Percentiles rank a stretch among this genome's conserved stretches.
phyloP scores from a whole-genome alignment of 148 eudicot species.

The Limonium bicolor region DNA sequence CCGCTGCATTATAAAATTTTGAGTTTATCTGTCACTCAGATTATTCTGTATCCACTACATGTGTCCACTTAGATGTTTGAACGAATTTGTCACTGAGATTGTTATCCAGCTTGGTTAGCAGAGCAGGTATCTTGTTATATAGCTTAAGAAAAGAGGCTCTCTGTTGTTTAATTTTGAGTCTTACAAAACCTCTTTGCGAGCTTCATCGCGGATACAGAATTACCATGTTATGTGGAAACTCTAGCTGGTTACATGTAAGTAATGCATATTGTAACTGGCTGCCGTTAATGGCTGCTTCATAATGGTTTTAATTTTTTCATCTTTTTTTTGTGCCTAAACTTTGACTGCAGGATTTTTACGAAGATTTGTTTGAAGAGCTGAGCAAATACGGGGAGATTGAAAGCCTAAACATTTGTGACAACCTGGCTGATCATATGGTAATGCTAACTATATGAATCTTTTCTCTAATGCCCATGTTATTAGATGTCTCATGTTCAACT shows the following conservation, averaged over 20 bases:
- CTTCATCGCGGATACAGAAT: too few relatives aligned
- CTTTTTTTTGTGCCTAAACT: not conserved
- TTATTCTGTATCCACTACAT: not conserved
- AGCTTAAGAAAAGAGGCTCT: not conserved
- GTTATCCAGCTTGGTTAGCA: too few relatives aligned
- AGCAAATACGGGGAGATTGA: conserved; percentile 60
- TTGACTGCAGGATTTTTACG: conserved; percentile 34
- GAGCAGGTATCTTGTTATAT: too few relatives aligned
- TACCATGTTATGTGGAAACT: too few relatives aligned
- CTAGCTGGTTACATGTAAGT: not conserved
- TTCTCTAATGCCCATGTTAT: not conserved
- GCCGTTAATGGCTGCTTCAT: not conserved
- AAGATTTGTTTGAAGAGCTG: conserved; percentile 56
- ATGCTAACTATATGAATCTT: not conserved
- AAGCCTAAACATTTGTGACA: conserved; percentile 60
- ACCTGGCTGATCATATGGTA: conserved; percentile 68
- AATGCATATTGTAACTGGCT: not conserved
- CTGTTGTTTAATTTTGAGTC: not conserved
- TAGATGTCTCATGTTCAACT: not conserved
- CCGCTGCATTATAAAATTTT: not conserved
- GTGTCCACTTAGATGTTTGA: too few relatives aligned
- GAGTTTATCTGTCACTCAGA: not conserved
- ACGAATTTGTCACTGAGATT: too few relatives aligned
- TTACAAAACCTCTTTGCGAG: too few relatives aligned
- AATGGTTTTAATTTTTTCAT: not conserved